Evolutionary conservation across 2,329 filamentous ascomycete genomes (phyloP).

Genomic region (Pleurostoma richardsiae): DNA sequence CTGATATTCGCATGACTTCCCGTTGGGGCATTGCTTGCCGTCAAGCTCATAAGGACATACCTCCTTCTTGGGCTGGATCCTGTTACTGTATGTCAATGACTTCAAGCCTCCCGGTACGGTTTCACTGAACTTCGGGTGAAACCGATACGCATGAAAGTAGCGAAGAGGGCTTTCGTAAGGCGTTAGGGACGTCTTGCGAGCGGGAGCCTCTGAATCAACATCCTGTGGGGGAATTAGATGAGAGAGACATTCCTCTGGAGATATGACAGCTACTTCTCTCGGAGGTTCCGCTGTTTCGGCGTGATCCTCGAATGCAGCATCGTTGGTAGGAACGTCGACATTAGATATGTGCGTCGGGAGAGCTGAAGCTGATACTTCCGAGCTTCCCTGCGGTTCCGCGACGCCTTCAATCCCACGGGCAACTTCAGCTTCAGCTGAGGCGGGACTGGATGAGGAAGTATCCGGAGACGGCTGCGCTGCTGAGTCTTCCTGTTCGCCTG

Average conservation of each 20-base stretch:
- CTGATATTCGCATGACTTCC: constrained; percentile 67
- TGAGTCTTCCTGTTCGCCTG: too few relatives aligned
- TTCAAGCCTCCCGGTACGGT: constrained; percentile 71
- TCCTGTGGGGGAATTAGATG: constrained; percentile 16
- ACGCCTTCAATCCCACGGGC: constrained; percentile 18
- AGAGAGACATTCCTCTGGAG: constrained; percentile 2
- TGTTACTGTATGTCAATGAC: constrained; percentile 90
- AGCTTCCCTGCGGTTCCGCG: too few relatives aligned
- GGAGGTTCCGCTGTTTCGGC: constrained; percentile 14
- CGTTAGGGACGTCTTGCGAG: constrained; percentile 13
- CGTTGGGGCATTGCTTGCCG: constrained; percentile 65
- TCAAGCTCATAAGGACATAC: constrained; percentile 74
- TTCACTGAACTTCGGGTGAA: constrained; percentile 71
- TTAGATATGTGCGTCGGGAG: constrained; percentile 25
- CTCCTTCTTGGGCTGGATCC: constrained; percentile 69
- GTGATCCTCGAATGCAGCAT: constrained; percentile 14
- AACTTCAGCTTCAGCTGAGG: constrained; percentile 13
- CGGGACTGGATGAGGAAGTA: constrained; percentile 12
- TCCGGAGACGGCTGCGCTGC: neutral
- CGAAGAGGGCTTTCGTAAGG: constrained; percentile 82
- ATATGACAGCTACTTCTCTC: constrained; percentile 39
- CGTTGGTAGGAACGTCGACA: constrained; percentile 14
- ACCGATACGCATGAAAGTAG: constrained; percentile 83
- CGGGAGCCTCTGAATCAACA: constrained; percentile 4
- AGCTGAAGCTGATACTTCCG: too few relatives aligned